Evolutionary conservation across 805 yeast genomes (phyloP).

Genomic region (Candida suzukii): DNA sequence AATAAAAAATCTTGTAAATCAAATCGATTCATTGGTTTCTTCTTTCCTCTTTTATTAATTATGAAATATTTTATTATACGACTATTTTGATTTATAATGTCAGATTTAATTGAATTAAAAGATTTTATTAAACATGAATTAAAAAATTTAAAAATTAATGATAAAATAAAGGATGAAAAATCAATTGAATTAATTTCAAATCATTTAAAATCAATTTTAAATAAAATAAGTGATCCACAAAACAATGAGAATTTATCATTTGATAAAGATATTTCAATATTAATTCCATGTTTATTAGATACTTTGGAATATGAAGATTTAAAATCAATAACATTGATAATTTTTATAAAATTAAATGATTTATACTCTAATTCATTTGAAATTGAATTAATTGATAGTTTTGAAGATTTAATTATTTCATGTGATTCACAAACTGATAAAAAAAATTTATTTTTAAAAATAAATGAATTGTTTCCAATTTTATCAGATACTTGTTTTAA

Average conservation of each 20-base stretch:
- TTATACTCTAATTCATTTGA: not conserved
- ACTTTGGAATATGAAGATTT: not conserved
- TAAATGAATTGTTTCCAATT: constrained; percentile 17
- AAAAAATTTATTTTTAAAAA: constrained; percentile 8
- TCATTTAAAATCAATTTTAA: not conserved
- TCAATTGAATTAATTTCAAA: not conserved
- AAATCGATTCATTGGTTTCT: too few relatives aligned
- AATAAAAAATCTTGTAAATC: too few relatives aligned
- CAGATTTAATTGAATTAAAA: not conserved
- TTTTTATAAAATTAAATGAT: not conserved
- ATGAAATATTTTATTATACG: too few relatives aligned
- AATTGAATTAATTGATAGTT: constrained; percentile 1
- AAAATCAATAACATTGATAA: not conserved
- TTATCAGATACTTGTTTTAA: constrained; percentile 8
- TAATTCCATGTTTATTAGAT: not conserved
- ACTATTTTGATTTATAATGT: too few relatives aligned
- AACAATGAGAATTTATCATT: not conserved
- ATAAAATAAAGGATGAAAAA: not conserved
- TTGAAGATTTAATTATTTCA: constrained; percentile 12
- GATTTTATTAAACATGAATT: not conserved
- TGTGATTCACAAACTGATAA: constrained; percentile 7
- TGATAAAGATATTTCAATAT: not conserved
- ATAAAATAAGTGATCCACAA: not conserved
- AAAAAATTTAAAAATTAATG: not conserved
- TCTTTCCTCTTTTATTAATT: too few relatives aligned